Percentiles rank a stretch among this genome's conserved stretches.
Evolutionary conservation across 768 basidiomycete species (phyloP).

Genomic region (Lepiota venenata): DNA sequence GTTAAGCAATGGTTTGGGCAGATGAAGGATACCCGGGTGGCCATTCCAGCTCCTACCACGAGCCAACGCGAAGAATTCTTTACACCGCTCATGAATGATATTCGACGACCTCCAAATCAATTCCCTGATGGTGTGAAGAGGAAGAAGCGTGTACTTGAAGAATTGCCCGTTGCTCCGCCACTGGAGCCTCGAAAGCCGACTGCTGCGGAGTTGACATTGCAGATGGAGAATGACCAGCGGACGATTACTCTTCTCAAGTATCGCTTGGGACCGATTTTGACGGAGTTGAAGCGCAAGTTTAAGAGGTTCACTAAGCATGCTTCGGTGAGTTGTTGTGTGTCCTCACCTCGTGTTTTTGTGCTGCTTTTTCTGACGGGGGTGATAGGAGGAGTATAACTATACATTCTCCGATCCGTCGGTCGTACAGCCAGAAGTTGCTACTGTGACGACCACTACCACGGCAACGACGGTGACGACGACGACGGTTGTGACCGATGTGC

Average conservation of each 20-base stretch:
- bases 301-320: constrained; percentile 85
- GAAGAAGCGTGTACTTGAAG: constrained; percentile 80
- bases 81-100: constrained; percentile 60
- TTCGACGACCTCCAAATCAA: constrained; percentile 74
- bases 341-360: neutral
- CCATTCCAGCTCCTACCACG: constrained; percentile 46
- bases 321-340: constrained; percentile 46
- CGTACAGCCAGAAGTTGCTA: constrained; percentile 19
- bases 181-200: constrained; percentile 81
- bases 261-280: constrained; percentile 86
- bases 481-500: constrained; percentile 15
- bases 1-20: constrained; percentile 91
- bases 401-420: constrained; percentile 25
- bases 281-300: constrained; percentile 88
- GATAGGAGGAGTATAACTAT: constrained; percentile 74
- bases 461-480: constrained; percentile 23
- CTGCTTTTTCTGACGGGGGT: neutral
- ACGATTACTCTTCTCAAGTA: constrained; percentile 81
- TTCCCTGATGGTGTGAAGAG: constrained; percentile 89
- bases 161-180: constrained; percentile 85
- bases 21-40: constrained; percentile 70
- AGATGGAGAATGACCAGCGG: constrained; percentile 78
- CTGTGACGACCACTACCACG: constrained; percentile 19
- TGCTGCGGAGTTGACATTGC: constrained; percentile 75
- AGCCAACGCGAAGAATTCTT: constrained; percentile 76